phyloP scores from a whole-genome alignment of 2,329 filamentous ascomycete genomes.

The Erysiphe pulchra region DNA sequence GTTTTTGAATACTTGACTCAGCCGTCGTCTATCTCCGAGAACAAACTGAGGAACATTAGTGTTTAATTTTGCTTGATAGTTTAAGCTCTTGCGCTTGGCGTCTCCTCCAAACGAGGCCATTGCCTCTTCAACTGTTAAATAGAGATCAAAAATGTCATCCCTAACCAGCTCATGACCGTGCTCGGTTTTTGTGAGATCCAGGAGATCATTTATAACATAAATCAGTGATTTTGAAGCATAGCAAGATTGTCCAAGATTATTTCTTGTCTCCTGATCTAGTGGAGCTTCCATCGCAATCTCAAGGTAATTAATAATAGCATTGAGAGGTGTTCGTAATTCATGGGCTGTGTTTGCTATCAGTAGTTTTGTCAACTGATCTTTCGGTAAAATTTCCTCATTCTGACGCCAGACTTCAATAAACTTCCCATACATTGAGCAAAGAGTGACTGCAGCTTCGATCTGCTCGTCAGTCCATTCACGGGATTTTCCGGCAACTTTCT shows the following conservation, averaged over 20 bases:
- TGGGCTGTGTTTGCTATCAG: constrained; percentile 91
- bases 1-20: constrained; percentile 88
- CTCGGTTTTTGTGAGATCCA: constrained; percentile 86
- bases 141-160: constrained; percentile 81
- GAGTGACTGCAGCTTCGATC: constrained; percentile 63
- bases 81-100: constrained; percentile 79
- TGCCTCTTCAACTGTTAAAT: constrained; percentile 81
- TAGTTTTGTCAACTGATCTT: constrained; percentile 52
- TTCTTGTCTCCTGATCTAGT: constrained; percentile 71
- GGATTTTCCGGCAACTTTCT: constrained; percentile 58
- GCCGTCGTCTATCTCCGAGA: constrained; percentile 78
- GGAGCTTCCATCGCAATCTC: constrained; percentile 81
- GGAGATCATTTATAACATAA: constrained; percentile 89
- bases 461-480: constrained; percentile 78
- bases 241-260: constrained; percentile 87
- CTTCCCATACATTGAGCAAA: constrained; percentile 60
- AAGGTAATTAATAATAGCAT: constrained; percentile 90
- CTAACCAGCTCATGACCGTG: constrained; percentile 92
- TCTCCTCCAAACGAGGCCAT: constrained; percentile 86
- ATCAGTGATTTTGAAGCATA: constrained; percentile 75
- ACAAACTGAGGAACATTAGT: constrained; percentile 77
- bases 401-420: constrained; percentile 89
- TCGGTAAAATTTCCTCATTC: constrained; percentile 65
- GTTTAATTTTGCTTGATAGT: constrained; percentile 85
- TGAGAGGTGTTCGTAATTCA: constrained; percentile 82